A percentile compares a stretch with the other conserved stretches of the same genome.
These are phyloP conservation scores for Salix caprea DNA, from an alignment of 345 rosid genomes.

Conservation along the genomic window DNA sequence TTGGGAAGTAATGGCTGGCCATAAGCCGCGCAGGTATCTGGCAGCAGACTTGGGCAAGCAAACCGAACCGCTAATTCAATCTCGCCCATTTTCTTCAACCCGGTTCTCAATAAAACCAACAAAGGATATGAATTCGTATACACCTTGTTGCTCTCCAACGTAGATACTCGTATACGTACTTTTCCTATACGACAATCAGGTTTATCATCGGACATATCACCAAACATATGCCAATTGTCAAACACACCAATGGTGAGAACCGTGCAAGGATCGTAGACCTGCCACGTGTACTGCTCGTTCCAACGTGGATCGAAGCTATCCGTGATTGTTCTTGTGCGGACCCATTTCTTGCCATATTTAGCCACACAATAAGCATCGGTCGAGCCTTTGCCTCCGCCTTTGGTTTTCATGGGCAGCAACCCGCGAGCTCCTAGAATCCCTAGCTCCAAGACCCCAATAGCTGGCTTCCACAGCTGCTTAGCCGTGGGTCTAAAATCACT, in stretches of 20 bases:
- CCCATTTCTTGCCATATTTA: slow-evolving; percentile 98
- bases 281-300: slow-evolving; percentile 99
- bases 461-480: slow-evolving; percentile 96
- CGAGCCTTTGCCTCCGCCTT: slow-evolving; percentile 66
- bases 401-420: slow-evolving; percentile 81
- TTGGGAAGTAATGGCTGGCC: slow-evolving; percentile 83
- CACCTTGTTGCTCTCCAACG: slow-evolving; percentile 84
- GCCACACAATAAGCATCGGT: slow-evolving; percentile 94
- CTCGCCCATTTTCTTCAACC: slow-evolving; percentile 97
- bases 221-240: slow-evolving; percentile 91
- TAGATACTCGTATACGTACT: slow-evolving; percentile 77
- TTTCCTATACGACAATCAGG: slow-evolving; percentile 77
- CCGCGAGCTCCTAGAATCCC: slow-evolving; percentile 94
- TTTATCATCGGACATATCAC: slow-evolving; percentile 43
- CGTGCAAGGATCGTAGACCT: slow-evolving; percentile 93
- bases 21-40: slow-evolving; percentile 70
- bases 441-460: slow-evolving; percentile 77
- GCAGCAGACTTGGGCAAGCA: slow-evolving; percentile 69
- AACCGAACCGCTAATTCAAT: slow-evolving; percentile 86
- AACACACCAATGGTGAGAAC: slow-evolving; percentile 80
- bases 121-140: slow-evolving; percentile 83
- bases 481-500: slow-evolving; percentile 96
- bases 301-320: slow-evolving; percentile 96
- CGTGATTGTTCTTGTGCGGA: slow-evolving; percentile 74
- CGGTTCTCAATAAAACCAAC: slow-evolving; percentile 50